phyloP scores from a whole-genome alignment of 2,329 filamentous ascomycete genomes.

The Cadophora gregata region DNA sequence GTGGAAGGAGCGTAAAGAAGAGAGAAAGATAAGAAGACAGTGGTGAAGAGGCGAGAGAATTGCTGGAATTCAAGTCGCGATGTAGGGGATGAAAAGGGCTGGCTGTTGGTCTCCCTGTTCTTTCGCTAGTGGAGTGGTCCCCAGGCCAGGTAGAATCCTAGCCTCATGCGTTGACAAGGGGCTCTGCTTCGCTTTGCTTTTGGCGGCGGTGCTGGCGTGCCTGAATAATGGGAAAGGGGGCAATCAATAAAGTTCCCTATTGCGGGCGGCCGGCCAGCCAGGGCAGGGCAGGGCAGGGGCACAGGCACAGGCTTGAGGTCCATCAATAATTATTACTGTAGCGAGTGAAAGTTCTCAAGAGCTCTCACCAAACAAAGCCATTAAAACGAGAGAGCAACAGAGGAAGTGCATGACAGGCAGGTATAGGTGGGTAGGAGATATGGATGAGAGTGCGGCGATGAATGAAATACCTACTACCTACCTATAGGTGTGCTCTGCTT shows the following conservation, averaged over 20 bases:
- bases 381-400: neutral
- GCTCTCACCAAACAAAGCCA: neutral
- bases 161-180: constrained; percentile 27
- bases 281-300: neutral
- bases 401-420: too few species aligned
- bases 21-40: constrained; percentile 2
- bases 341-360: neutral
- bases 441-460: neutral
- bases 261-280: neutral
- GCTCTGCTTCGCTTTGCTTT: too few species aligned
- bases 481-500: too few species aligned
- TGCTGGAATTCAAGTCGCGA: constrained; percentile 6
- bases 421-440: too few species aligned
- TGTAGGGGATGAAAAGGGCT: constrained; percentile 7
- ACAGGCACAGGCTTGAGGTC: neutral
- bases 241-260: neutral
- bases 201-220: constrained; percentile 4
- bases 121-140: constrained; percentile 4
- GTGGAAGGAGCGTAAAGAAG: constrained; percentile 19
- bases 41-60: neutral
- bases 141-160: constrained; percentile 9
- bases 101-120: neutral
- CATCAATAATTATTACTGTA: too few species aligned
- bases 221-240: neutral
- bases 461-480: too few species aligned